phyloP scores from a whole-genome alignment of 768 basidiomycete genomes.

The Pleurotus djamor region DNA sequence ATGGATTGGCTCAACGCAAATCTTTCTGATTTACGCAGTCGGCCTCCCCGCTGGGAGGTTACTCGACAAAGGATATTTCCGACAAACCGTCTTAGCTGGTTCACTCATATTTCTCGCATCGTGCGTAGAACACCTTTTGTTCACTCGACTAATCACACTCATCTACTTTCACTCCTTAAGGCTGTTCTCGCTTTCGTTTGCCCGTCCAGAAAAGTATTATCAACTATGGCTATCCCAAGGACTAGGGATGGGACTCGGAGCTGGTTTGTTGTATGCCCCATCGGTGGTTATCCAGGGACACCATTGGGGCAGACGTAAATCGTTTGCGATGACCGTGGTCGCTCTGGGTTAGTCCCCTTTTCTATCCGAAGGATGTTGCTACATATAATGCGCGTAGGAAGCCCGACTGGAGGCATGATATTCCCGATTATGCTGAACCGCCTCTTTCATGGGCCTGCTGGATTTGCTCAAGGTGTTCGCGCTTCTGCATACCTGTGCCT shows the following conservation, averaged over 20 bases:
- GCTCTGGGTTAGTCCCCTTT: background rate
- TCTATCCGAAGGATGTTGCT: background rate
- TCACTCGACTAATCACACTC: background rate
- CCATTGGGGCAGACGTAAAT: conserved; percentile 28
- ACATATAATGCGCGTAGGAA: no score
- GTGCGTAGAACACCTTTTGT: conserved; percentile 14
- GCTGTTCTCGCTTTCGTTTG: background rate
- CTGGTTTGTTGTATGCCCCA: conserved; percentile 43
- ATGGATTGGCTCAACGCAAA: conserved; percentile 31
- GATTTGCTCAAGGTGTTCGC: conserved; percentile 31
- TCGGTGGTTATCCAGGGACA: conserved; percentile 30
- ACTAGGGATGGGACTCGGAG: conserved; percentile 33
- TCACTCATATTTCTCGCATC: conserved; percentile 34
- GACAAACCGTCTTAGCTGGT: conserved; percentile 33
- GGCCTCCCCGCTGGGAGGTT: background rate
- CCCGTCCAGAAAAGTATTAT: background rate
- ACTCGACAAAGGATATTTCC: conserved; percentile 14
- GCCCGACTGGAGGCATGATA: conserved; percentile 32
- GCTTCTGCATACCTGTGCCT: conserved; percentile 28
- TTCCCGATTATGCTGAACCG: conserved; percentile 19
- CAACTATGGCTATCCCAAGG: conserved; percentile 45
- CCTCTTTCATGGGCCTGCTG: conserved; percentile 20
- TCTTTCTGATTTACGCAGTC: conserved; percentile 23
- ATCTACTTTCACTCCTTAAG: background rate
- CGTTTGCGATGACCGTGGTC: conserved; percentile 33